Evolutionary conservation across 1,139 yeast species (phyloP).

Genomic region (Nakaseomyces kungkrabaensis): DNA sequence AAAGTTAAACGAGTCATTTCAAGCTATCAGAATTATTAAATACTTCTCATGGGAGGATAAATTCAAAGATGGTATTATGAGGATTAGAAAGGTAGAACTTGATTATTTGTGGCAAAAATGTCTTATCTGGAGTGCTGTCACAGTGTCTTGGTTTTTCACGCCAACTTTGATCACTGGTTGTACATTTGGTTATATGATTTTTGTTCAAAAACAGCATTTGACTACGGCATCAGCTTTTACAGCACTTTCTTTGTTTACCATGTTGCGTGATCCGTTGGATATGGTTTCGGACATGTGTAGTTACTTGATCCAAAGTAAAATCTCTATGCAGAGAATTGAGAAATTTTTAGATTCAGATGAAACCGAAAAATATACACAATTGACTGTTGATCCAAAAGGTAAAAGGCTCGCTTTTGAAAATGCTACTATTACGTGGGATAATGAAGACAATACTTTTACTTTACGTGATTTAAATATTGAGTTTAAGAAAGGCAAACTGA

Average conservation of each 20-base stretch:
- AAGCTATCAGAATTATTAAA: conserved; percentile 5
- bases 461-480: conserved; percentile 56
- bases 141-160: conserved; percentile 5
- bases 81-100: conserved; percentile 3
- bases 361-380: conserved; percentile 22
- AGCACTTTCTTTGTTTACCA: conserved; percentile 5
- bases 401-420: conserved; percentile 15
- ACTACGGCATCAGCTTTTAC: conserved; percentile 7
- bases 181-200: conserved; percentile 4
- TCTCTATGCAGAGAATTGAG: conserved; percentile 35
- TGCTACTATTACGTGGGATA: conserved; percentile 26
- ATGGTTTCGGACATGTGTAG: conserved; percentile 33
- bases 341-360: conserved; percentile 41
- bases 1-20: conserved; percentile 5
- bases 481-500: conserved; percentile 60
- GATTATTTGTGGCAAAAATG: conserved; percentile 2
- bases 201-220: conserved; percentile 7
- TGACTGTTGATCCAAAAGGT: conserved; percentile 6
- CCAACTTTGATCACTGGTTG: conserved; percentile 5
- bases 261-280: conserved; percentile 5
- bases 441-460: conserved; percentile 41
- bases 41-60: conserved; percentile 6
- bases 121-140: conserved; percentile 1
- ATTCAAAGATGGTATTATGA: conserved; percentile 2
- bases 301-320: conserved; percentile 4